These are phyloP conservation scores for Thielaviopsis musarum DNA, from an alignment of 2,329 filamentous ascomycete species.

Conservation along the genomic window DNA sequence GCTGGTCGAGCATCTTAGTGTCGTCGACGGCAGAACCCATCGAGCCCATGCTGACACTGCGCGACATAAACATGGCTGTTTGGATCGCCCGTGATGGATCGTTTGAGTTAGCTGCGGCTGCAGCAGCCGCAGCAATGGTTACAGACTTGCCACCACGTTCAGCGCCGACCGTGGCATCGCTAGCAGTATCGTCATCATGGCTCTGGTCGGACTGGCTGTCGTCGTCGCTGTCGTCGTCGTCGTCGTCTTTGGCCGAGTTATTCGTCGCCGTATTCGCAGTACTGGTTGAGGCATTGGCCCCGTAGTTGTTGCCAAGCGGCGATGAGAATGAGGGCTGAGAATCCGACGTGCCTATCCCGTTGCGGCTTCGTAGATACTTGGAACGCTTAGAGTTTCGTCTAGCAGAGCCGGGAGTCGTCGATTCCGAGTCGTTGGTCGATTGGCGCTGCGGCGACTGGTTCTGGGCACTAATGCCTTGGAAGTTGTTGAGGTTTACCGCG, in stretches of 20 bases:
- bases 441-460: not conserved
- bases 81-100: conserved; percentile 40
- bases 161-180: conserved; percentile 51
- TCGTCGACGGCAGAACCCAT: conserved; percentile 64
- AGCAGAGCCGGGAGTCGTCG: not conserved
- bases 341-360: conserved; percentile 1
- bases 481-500: not conserved
- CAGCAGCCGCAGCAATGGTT: conserved; percentile 8
- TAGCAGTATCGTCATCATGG: conserved; percentile 46
- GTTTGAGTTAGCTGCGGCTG: conserved; percentile 62
- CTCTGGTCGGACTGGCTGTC: conserved; percentile 39
- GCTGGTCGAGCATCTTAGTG: conserved; percentile 21
- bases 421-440: not conserved
- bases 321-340: not conserved
- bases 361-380: conserved; percentile 12
- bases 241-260: not conserved
- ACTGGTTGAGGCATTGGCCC: not conserved
- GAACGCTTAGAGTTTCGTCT: conserved; percentile 6
- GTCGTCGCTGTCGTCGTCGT: not conserved
- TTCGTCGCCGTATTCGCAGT: not conserved
- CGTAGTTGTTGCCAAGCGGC: not conserved
- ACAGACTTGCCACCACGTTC: conserved; percentile 19
- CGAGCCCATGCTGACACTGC: conserved; percentile 70
- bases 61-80: conserved; percentile 25
- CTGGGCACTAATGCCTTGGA: not conserved